Evolutionary conservation across 2,329 filamentous ascomycete genomes (phyloP), one percentile per base, ranked within the genome.

Genomic region (Arthrinium phaeospermum): DNA sequence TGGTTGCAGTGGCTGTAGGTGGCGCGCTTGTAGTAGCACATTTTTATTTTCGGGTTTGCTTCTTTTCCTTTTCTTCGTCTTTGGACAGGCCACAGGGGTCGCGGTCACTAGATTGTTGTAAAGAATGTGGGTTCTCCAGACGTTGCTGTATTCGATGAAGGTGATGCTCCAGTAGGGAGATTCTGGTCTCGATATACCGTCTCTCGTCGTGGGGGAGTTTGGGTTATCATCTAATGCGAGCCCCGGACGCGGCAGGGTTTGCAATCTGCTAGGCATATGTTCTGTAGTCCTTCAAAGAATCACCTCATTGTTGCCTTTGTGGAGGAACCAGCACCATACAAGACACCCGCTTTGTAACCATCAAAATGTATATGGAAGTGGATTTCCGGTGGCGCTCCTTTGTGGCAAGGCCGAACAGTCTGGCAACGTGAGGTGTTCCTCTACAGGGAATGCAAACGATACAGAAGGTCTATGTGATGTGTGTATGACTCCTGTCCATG

Each of bases 1-100:
- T 80, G 79, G 74, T 80, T 80, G 73, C 79, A 81, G 14, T 30
- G 5, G 71, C 73, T 78, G 45, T 78, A 70, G 1, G 73, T 73
- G 57, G 76, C 76, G n/a, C 76, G 74, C 41, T 67, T 72, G 75
- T 78, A 76, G 22, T 45, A 70, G 67, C 79, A 81, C 79, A 81
- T 81, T 1, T n/a, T n/a, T 16, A 4, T 27, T 24, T 57, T 16
- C 27, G 30, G 14, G 4, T 6, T 46, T 19, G 4, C 1, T 47
- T 6, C 22, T 22, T 47, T 13, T 45, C 16, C 14, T 30, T 14
- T 14, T 53, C 12, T 30, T 53, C 13, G 2, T 27, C 14, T 19
- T 22, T 13, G 57, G 19, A 30, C 34, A 16, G 37, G 19, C 30
- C 30, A 37, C 30, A 4, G 30, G 7, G 34, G 22, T 12, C 34